Conservation (phyloP, 352 stramenopile genomes). For the Globisporangium heterothallicum region DNA sequence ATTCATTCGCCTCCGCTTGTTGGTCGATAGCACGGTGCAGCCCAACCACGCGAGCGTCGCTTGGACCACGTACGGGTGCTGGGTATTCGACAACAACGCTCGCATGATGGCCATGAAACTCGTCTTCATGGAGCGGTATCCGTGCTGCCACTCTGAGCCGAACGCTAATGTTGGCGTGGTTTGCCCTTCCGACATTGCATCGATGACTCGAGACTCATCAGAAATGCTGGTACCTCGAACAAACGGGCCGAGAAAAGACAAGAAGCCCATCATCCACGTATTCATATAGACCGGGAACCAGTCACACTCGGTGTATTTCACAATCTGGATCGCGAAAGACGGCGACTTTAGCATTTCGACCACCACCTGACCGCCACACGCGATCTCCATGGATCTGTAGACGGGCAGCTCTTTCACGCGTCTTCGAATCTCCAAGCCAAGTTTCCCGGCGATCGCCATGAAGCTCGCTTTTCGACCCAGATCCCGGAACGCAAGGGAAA, state of each 20-base stretch:
- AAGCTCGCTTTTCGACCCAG: slow-evolving; percentile 15
- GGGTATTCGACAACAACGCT: slow-evolving; percentile 25
- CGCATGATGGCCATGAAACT: slow-evolving; percentile 27
- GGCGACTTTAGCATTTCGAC: slow-evolving; percentile 35
- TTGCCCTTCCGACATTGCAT: slow-evolving; percentile 22
- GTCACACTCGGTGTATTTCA: slow-evolving; percentile 22
- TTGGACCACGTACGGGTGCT: slow-evolving; percentile 47
- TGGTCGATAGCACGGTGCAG: slow-evolving; percentile 35
- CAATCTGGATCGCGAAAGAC: slow-evolving; percentile 31
- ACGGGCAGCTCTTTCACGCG: slow-evolving; percentile 49
- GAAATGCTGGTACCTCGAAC: slow-evolving; percentile 64
- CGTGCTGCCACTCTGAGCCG: slow-evolving; percentile 43
- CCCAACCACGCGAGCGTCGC: slow-evolving; percentile 58
- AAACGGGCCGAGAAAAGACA: slow-evolving; percentile 56
- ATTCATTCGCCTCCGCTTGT: slow-evolving; percentile 39
- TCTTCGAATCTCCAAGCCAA: slow-evolving; percentile 41
- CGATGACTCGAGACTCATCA: slow-evolving; percentile 46
- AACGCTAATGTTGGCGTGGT: slow-evolving; percentile 23
- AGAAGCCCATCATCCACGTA: slow-evolving; percentile 35
- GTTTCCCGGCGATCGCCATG: slow-evolving; percentile 21
- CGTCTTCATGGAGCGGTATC: slow-evolving; percentile 28
- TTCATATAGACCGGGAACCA: slow-evolving; percentile 42
- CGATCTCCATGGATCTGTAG: slow-evolving; percentile 38
- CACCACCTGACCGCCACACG: slow-evolving; percentile 33
- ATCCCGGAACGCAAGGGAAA: slow-evolving; percentile 26